Conservation (phyloP, 805 yeast species). For the Torulaspora franciscae region DNA sequence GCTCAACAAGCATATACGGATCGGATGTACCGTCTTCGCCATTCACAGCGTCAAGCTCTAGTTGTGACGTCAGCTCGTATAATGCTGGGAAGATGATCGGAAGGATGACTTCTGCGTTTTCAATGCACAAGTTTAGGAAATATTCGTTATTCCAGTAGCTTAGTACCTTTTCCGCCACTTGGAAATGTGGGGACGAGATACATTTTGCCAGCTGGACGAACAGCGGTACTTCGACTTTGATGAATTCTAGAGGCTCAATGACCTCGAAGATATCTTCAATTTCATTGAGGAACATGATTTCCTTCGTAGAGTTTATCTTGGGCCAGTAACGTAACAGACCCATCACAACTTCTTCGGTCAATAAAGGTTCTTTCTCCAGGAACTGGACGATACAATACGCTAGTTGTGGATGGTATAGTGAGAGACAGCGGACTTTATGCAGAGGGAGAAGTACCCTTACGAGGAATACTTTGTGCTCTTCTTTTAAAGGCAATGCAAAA, state of each 20-base stretch:
- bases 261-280: slow-evolving; percentile 95
- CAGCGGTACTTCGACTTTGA: slow-evolving; percentile 85
- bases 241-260: slow-evolving; percentile 88
- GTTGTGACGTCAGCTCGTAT: slow-evolving; percentile 67
- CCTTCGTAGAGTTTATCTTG: slow-evolving; percentile 88
- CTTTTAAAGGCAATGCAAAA: slow-evolving; percentile 93
- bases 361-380: slow-evolving; percentile 83
- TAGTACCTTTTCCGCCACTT: slow-evolving; percentile 91
- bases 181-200: slow-evolving; percentile 92
- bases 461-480: slow-evolving; percentile 89
- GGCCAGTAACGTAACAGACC: slow-evolving; percentile 96
- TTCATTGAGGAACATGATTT: slow-evolving; percentile 92
- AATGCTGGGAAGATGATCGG: slow-evolving; percentile 89
- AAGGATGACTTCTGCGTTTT: slow-evolving; percentile 84
- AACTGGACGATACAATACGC: slow-evolving; percentile 97
- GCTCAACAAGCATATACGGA: slow-evolving; percentile 37
- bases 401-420: slow-evolving; percentile 91
- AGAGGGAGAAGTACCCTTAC: slow-evolving; percentile 83
- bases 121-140: slow-evolving; percentile 83
- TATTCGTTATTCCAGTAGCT: slow-evolving; percentile 94
- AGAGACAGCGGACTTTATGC: slow-evolving; percentile 84
- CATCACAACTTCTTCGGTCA: slow-evolving; percentile 95
- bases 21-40: slow-evolving; percentile 31
- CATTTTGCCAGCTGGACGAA: slow-evolving; percentile 93
- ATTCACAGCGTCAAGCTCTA: slow-evolving; percentile 32